Conservation (phyloP, 2,329 filamentous ascomycete genomes). For the Sporothrix variecibatus region DNA sequence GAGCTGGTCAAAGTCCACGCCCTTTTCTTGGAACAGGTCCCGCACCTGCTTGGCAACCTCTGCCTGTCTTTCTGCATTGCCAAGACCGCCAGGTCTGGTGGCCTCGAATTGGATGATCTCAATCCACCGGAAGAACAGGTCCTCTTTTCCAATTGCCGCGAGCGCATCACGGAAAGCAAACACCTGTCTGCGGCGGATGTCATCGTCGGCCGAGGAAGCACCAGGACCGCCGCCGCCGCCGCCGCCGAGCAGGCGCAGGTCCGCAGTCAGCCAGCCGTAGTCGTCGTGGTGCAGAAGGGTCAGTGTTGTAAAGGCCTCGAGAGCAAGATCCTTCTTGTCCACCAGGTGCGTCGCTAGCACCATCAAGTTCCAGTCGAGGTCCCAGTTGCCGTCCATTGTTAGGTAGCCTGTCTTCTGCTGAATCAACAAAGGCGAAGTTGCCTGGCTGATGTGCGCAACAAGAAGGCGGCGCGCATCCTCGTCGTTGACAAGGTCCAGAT, state of each 20-base stretch:
- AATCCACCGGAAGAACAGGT: constrained; percentile 88
- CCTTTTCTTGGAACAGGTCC: constrained; percentile 71
- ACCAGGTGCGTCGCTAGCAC: constrained; percentile 69
- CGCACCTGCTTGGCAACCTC: constrained; percentile 73
- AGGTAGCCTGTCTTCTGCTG: constrained; percentile 83
- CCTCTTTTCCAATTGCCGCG: constrained; percentile 76
- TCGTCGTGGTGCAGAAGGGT: constrained; percentile 69
- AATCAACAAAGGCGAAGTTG: constrained; percentile 67
- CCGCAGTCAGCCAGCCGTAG: constrained; percentile 71
- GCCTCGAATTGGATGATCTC: constrained; percentile 90
- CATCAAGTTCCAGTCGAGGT: constrained; percentile 85
- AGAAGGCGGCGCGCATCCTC: constrained; percentile 58
- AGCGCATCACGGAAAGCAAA: constrained; percentile 78
- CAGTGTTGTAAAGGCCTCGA: constrained; percentile 70
- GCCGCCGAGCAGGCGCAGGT: constrained; percentile 50
- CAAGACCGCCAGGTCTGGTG: constrained; percentile 75
- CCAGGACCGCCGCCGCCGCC: constrained; percentile 13
- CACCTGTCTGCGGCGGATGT: constrained; percentile 70
- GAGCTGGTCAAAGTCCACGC: constrained; percentile 80
- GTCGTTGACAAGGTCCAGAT: constrained; percentile 55
- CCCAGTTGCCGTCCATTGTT: constrained; percentile 82
- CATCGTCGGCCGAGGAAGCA: constrained; percentile 44
- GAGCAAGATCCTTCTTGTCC: constrained; percentile 58
- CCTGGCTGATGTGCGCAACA: constrained; percentile 63
- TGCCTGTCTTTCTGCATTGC: constrained; percentile 66